phyloP scores from a whole-genome alignment of 345 rosid species.

The Nasturtium officinale region DNA sequence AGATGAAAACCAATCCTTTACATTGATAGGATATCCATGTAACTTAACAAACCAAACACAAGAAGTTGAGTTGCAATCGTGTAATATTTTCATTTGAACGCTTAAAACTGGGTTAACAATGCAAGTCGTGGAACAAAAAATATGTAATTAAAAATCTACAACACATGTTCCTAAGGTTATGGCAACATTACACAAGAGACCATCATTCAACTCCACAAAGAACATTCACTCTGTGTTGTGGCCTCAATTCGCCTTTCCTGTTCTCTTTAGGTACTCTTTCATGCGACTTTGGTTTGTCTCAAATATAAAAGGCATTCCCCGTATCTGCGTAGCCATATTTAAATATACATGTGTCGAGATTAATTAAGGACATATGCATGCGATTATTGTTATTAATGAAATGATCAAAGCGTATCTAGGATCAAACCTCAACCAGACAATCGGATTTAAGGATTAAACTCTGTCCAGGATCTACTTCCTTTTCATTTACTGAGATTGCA shows the following conservation, averaged over 20 bases:
- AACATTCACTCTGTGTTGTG: background rate
- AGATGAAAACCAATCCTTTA: background rate
- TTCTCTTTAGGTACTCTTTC: conserved; percentile 51
- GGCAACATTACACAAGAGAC: background rate
- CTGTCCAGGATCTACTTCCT: conserved; percentile 62
- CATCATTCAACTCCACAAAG: conserved; percentile 7
- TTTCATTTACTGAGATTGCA: conserved; percentile 65
- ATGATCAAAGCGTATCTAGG: conserved; percentile 11
- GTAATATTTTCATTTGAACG: background rate
- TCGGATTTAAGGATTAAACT: conserved; percentile 50
- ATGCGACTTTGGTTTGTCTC: conserved; percentile 64
- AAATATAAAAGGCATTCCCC: conserved; percentile 70
- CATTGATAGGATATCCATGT: background rate
- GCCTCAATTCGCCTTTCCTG: conserved; percentile 33
- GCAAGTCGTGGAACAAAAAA: conserved; percentile 21
- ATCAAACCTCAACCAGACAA: conserved; percentile 75
- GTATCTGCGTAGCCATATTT: conserved; percentile 60
- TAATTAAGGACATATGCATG: background rate
- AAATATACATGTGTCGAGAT: background rate
- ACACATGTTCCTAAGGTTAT: conserved; percentile 23
- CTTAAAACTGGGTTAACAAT: conserved; percentile 22
- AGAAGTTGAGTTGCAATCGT: background rate
- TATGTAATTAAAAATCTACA: conserved; percentile 19
- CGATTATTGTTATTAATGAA: background rate
- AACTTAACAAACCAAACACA: conserved; percentile 4